Evolutionary conservation across 495 filamentous ascomycete species (phyloP), one percentile per base, ranked within the genome.

Genomic region (Daldinia bambusicola): DNA sequence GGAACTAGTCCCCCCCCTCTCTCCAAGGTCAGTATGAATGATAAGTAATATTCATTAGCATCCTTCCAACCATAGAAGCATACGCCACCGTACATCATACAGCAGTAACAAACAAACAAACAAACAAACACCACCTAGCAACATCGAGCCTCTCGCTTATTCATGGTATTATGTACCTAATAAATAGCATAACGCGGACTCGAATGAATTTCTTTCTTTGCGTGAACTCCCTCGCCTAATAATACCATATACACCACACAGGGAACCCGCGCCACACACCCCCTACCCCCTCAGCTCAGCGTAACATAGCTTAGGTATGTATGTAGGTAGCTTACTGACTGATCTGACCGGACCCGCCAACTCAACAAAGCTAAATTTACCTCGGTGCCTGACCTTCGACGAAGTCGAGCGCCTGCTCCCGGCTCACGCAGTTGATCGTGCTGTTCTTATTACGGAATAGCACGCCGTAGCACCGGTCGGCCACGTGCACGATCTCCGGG

Each of bases 401-500:
- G 80, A 99, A 99, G 74, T 91, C 88, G 74, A 99, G 80, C 56
- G 95, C 95, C 78, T 96, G 91, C 68, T 97, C 92, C 64, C 89
- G 86, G 69, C 88, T 90, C 37, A 97, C 94, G 37, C 93, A 93
- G 78, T 96, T 93, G 66, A 98, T 94, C 16, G 89, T 91, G 79
- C 91, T 94, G 66, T 93, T 95, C 87, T 98, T 98, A 74, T 95
- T 93, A 57, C 89, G 87, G 82, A 98, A 98, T 60, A 91, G 89
- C 30, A 99, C 95, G 55, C 96, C 96, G 76, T 99, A 99, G 81
- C 94, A 97, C 82, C 98, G 96, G 81, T 98, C 93, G 18, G 96
- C 96, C 38, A 98, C 93, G 56, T 90, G 87, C 65, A 99, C 84
- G 85, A 99, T 97, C 81, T 99, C 95, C 16, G 96, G 96, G 36